A percentile compares a stretch with the other conserved stretches of the same genome.
Conservation (phyloP, 805 yeast genomes). For the Wickerhamiella domercqiae region DNA sequence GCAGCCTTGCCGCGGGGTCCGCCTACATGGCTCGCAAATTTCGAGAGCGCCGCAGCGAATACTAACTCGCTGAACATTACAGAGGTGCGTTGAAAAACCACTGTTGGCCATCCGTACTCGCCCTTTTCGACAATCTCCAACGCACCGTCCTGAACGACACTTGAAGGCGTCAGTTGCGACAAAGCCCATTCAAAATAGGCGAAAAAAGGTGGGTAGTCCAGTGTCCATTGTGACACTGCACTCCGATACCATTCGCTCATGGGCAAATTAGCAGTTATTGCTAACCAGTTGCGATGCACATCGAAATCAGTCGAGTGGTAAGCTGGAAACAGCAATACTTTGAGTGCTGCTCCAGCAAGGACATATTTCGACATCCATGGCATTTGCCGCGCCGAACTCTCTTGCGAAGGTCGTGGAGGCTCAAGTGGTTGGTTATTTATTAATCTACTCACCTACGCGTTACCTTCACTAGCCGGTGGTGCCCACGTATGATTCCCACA, state of each 20-base stretch:
- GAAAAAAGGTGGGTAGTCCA: conserved; percentile 95
- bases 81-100: conserved; percentile 65
- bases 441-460: too few species aligned
- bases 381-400: neutral
- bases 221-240: conserved; percentile 73
- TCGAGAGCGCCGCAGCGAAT: conserved; percentile 39
- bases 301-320: conserved; percentile 94
- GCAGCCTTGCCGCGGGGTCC: conserved; percentile 31
- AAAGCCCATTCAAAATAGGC: conserved; percentile 86
- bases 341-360: conserved; percentile 11
- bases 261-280: conserved; percentile 69
- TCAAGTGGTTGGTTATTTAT: too few species aligned
- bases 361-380: conserved; percentile 5
- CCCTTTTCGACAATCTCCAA: conserved; percentile 50
- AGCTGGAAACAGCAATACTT: conserved; percentile 48
- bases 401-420: too few species aligned
- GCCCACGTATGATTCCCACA: too few species aligned
- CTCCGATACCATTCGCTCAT: conserved; percentile 72
- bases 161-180: conserved; percentile 51
- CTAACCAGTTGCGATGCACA: conserved; percentile 94
- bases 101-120: conserved; percentile 58
- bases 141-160: conserved; percentile 60
- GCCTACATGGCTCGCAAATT: neutral
- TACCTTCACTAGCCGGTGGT: too few species aligned
- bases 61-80: conserved; percentile 67